phyloP scores from a whole-genome alignment of 768 basidiomycete species.

The Collybia sp. region DNA sequence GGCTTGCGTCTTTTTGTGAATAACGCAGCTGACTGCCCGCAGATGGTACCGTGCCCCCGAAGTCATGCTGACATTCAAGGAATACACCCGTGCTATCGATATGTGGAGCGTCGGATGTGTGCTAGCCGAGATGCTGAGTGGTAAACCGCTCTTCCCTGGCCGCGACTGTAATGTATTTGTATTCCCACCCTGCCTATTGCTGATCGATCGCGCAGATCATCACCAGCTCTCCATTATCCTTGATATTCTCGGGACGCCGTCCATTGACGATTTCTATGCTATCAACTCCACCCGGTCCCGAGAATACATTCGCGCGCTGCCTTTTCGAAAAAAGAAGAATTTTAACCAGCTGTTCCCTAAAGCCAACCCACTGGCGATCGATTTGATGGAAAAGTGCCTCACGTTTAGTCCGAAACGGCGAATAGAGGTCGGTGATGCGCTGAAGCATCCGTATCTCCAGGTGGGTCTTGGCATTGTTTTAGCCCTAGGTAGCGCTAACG shows the following conservation, averaged over 20 bases:
- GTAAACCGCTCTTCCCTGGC: conserved; percentile 95
- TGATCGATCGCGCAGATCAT: conserved; percentile 53
- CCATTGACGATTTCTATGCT: conserved; percentile 92
- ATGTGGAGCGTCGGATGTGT: conserved; percentile 88
- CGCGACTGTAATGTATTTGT: conserved; percentile 66
- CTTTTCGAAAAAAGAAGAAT: conserved; percentile 77
- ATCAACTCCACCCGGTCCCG: conserved; percentile 76
- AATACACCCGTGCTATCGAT: conserved; percentile 87
- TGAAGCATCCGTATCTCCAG: conserved; percentile 86
- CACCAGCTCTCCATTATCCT: conserved; percentile 91
- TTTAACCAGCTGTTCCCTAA: conserved; percentile 69
- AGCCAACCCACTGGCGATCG: conserved; percentile 70
- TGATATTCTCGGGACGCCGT: conserved; percentile 88
- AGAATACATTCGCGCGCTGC: conserved; percentile 86
- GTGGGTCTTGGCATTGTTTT: conserved; percentile 27
- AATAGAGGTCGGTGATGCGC: conserved; percentile 82
- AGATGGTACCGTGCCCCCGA: conserved; percentile 98
- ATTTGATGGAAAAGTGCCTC: conserved; percentile 75
- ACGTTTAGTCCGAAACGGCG: conserved; percentile 86
- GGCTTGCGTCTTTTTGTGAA: background rate
- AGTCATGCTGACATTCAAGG: conserved; percentile 97
- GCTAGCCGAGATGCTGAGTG: conserved; percentile 86
- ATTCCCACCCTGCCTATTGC: conserved; percentile 6
- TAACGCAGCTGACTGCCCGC: background rate
- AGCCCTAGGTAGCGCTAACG: background rate